Base-by-base conservation (phyloP, 441 rosid species). In the Euphorbia celastroides region DNA sequence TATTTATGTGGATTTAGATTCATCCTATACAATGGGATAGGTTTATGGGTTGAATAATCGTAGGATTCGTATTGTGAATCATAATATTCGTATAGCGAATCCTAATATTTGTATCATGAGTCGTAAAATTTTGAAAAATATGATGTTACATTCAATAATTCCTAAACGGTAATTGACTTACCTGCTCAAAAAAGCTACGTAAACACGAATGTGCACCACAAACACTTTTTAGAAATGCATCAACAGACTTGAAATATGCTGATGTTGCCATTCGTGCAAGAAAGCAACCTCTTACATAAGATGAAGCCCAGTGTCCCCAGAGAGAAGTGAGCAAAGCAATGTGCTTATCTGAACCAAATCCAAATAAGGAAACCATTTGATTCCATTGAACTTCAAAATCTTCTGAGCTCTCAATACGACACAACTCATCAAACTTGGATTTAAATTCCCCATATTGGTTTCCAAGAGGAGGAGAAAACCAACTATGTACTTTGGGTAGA, bases 331-430 rank as follows among this genome's bases (percentile, higher is more conserved):
- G 92, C 50, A 93, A 70, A 75, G 84, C 81, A 30, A 86, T 81
- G 75, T 90, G 98, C 72, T 83, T 88, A 75, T 93, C 97, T 62
- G 86, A 77, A 65, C 72, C 85, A 74, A 90, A 92, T 70, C 87
- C 88, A 80, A 84, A 90, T 58, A 76, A 86, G 73, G 88, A 72
- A 77, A 88, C 83, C 76, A 87, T 77, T 38, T 76, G 86, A 74
- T 79, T 77, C 97, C 96, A 93, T 60, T 79, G 91, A 68, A 78
- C 84, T 74, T 90, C 91, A 74, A 90, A 93, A 62, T 80, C 97
- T 61, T 87, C 92, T 20, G 69, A 67, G 52, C 65, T 77, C 77
- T 83, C 96, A 20, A 78, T 64, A 26, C 72, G 86, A 70, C 75
- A 83, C 68, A 90, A 70, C 31, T 83, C 71, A 57, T 88, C 88